Conservation (phyloP, 2,329 filamentous ascomycete genomes). For the Mariannaea elegans region DNA sequence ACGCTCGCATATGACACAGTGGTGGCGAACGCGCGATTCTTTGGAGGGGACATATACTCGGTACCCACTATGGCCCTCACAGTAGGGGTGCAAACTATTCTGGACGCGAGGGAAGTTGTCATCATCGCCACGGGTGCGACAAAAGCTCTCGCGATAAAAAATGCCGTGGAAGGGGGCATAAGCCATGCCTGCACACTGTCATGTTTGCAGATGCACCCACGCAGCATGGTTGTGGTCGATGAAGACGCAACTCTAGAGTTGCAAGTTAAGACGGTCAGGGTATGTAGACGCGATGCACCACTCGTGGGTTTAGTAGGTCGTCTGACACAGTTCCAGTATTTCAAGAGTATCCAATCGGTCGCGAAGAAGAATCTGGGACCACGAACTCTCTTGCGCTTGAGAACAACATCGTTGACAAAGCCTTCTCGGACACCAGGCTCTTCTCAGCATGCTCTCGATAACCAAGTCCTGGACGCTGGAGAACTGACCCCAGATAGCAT, state of each 20-base stretch:
- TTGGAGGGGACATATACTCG: conserved; percentile 28
- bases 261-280: conserved; percentile 71
- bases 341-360: conserved; percentile 6
- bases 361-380: not conserved
- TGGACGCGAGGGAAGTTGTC: conserved; percentile 66
- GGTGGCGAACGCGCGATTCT: conserved; percentile 76
- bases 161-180: conserved; percentile 76
- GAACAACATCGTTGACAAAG: not conserved
- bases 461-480: not conserved
- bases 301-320: no score
- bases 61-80: conserved; percentile 36
- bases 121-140: conserved; percentile 78
- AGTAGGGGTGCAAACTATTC: conserved; percentile 50
- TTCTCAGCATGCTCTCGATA: not conserved
- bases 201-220: conserved; percentile 75
- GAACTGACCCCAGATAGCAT: conserved; percentile 16
- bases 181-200: conserved; percentile 86
- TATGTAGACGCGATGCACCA: conserved; percentile 25
- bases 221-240: conserved; percentile 78
- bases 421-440: not conserved
- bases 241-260: conserved; percentile 74
- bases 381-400: not conserved
- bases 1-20: conserved; percentile 82
- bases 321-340: conserved; percentile 5
- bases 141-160: conserved; percentile 76